phyloP scores from a whole-genome alignment of 2,329 filamentous ascomycete species.

The Botrytis aclada region DNA sequence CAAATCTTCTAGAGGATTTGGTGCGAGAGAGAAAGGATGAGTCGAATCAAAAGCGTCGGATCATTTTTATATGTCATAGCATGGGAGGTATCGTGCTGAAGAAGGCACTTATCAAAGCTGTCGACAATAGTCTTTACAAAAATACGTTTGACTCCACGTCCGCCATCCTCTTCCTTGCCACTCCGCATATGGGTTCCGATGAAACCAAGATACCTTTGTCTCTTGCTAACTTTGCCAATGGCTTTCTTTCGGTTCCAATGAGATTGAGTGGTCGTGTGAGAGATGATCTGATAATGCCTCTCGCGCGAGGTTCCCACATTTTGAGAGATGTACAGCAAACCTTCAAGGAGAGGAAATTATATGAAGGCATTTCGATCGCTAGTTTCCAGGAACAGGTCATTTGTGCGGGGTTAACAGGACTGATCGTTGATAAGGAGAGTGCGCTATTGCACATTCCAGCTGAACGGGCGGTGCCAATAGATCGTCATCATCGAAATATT shows the following conservation, averaged over 20 bases:
- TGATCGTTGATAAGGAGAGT: conserved; percentile 21
- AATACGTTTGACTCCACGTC: conserved; percentile 30
- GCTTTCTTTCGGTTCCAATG: not conserved
- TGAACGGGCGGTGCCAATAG: conserved; percentile 19
- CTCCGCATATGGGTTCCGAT: conserved; percentile 41
- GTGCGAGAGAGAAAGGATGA: not conserved
- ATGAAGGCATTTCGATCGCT: not conserved
- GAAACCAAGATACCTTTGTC: conserved; percentile 20
- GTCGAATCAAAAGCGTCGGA: conserved; percentile 16
- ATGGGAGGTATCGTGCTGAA: conserved; percentile 30
- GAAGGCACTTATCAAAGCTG: conserved; percentile 22
- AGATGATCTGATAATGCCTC: conserved; percentile 20
- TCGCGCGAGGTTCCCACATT: conserved; percentile 18
- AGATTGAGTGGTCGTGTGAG: conserved; percentile 1
- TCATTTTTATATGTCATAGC: conserved; percentile 30
- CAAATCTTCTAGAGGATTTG: conserved; percentile 22
- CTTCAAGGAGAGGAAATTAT: conserved; percentile 18
- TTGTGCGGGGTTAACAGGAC: not conserved
- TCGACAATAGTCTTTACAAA: conserved; percentile 24
- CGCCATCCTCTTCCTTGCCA: conserved; percentile 41
- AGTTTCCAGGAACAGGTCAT: not conserved
- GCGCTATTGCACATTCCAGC: not conserved
- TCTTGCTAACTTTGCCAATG: too few species aligned
- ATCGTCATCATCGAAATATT: conserved; percentile 23
- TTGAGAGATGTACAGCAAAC: conserved; percentile 23